Evolutionary conservation across 106 monocot genomes (phyloP).

Genomic region (Dioscorea alata): DNA sequence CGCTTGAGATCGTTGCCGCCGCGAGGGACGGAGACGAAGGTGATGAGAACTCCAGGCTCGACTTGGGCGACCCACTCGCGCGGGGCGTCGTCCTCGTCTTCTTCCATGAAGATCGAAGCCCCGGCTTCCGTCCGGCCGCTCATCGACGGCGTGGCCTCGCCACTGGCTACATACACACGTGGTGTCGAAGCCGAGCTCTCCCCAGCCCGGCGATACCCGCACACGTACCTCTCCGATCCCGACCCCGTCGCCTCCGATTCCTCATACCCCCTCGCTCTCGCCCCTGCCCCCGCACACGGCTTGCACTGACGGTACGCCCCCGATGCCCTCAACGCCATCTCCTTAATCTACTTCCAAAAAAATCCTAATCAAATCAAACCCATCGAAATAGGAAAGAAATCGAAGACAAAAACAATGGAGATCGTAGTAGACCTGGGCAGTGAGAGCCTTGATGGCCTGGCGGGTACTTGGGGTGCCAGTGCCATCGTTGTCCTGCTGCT

Average conservation of each 20-base stretch:
- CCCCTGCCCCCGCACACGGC: conserved; percentile 45
- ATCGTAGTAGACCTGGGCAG: conserved; percentile 43
- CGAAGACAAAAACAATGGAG: too few species aligned
- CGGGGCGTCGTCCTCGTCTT: conserved; percentile 40
- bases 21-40: conserved; percentile 62
- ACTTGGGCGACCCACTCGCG: conserved; percentile 94
- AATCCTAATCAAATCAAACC: not conserved
- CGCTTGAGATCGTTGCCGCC: conserved; percentile 88
- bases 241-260: conserved; percentile 39
- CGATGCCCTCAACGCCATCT: conserved; percentile 88
- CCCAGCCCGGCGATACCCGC: conserved; percentile 46
- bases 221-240: conserved; percentile 65
- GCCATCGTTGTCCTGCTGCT: conserved; percentile 22
- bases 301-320: conserved; percentile 87
- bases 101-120: conserved; percentile 18
- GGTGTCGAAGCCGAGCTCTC: conserved; percentile 52
- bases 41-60: conserved; percentile 93
- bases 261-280: conserved; percentile 16
- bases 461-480: conserved; percentile 50
- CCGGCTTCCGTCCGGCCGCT: conserved; percentile 45
- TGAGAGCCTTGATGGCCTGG: conserved; percentile 67
- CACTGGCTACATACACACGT: conserved; percentile 26
- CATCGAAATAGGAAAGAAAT: not conserved
- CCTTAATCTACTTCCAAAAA: conserved; percentile 56
- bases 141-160: conserved; percentile 62